These are phyloP conservation scores for Sporisorium iseilematis-ciliati DNA, from an alignment of 1,284 basidiomycete genomes.

Conservation along the genomic window DNA sequence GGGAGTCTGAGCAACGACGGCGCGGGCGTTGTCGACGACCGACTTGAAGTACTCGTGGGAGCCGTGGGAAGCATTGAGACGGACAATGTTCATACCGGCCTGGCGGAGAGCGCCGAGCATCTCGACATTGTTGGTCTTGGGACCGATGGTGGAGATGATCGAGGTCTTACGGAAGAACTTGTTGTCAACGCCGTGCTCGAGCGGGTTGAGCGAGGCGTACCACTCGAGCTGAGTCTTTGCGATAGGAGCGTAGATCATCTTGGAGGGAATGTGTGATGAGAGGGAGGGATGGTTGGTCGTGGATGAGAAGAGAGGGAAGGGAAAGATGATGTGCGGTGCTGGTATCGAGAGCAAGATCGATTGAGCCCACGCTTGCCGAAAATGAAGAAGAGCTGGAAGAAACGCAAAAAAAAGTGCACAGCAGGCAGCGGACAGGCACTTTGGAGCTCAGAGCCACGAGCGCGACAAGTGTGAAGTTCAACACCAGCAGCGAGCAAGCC, in stretches of 20 bases:
- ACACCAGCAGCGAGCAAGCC: not conserved
- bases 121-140: constrained; percentile 67
- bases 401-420: not conserved
- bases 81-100: constrained; percentile 70
- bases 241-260: constrained; percentile 61
- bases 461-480: not conserved
- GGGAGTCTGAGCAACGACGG: constrained; percentile 59
- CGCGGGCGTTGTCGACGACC: constrained; percentile 67
- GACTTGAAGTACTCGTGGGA: constrained; percentile 68
- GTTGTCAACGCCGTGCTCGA: constrained; percentile 67
- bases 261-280: constrained; percentile 8
- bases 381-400: not conserved
- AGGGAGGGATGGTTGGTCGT: constrained; percentile 4
- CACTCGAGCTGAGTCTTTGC: constrained; percentile 68
- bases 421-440: not conserved
- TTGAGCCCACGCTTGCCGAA: constrained; percentile 6
- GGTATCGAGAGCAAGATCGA: constrained; percentile 9
- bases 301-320: not conserved
- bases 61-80: constrained; percentile 68
- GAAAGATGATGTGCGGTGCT: constrained; percentile 7
- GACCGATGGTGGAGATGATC: constrained; percentile 69
- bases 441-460: not conserved
- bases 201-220: constrained; percentile 68
- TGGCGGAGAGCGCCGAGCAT: constrained; percentile 66
- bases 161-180: constrained; percentile 69